A percentile compares a stretch with the other conserved stretches of the same genome.
Evolutionary conservation across 2,329 filamentous ascomycete species (phyloP).

Genomic region (Aureobasidium namibiae): DNA sequence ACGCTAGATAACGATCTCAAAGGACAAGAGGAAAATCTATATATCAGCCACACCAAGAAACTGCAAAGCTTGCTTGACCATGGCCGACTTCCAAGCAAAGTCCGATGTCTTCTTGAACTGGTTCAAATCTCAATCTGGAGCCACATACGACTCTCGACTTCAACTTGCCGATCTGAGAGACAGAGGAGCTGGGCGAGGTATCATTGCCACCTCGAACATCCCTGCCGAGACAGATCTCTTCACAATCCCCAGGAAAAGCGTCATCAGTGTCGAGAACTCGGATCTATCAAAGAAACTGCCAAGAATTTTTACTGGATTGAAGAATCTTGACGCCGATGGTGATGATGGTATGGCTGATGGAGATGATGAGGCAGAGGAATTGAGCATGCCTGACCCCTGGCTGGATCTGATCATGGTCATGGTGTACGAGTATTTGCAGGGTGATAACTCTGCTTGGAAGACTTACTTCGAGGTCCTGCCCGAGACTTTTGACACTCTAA

Average conservation of each 20-base stretch:
- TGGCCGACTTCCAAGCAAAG: conserved; percentile 7
- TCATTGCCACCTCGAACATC: conserved; percentile 62
- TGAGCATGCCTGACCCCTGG: conserved; percentile 37
- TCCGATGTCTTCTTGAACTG: conserved; percentile 44
- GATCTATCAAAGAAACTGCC: conserved; percentile 43
- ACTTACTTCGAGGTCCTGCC: conserved; percentile 73
- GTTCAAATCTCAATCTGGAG: conserved; percentile 43
- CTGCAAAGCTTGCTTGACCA: neutral
- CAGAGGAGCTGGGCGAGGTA: conserved; percentile 51
- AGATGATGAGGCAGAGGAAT: conserved; percentile 21
- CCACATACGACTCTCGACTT: conserved; percentile 51
- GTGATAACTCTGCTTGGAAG: conserved; percentile 60
- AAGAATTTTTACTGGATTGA: conserved; percentile 26
- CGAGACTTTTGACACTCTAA: conserved; percentile 66
- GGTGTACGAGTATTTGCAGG: conserved; percentile 62
- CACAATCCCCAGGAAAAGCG: conserved; percentile 62
- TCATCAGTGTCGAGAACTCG: conserved; percentile 68
- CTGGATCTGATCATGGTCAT: conserved; percentile 64
- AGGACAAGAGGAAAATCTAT: neutral
- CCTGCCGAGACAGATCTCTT: conserved; percentile 69
- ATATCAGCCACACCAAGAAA: neutral
- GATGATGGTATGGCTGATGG: neutral
- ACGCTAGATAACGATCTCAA: neutral
- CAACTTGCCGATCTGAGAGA: conserved; percentile 49
- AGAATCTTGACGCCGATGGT: neutral